A percentile compares a stretch with the other conserved stretches of the same genome.
phyloP scores from a whole-genome alignment of 495 filamentous ascomycete genomes.

The Echria macrotheca region DNA sequence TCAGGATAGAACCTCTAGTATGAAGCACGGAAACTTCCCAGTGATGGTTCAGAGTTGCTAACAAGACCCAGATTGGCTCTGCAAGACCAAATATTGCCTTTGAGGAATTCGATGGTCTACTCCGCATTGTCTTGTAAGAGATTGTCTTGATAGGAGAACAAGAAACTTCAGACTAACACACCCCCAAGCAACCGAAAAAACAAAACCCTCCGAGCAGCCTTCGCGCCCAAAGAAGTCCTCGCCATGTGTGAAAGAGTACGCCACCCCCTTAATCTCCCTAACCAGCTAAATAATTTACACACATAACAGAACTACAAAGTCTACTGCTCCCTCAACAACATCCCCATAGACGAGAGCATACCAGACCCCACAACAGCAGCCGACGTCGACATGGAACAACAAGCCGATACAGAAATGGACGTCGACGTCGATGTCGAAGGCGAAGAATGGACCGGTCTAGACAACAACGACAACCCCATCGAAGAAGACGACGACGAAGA shows the following conservation, averaged over 20 bases:
- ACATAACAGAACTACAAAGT: slow-evolving; percentile 66
- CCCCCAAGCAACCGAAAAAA: slow-evolving; percentile 51
- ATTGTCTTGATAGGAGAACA: too few species aligned
- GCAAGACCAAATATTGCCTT: slow-evolving; percentile 77
- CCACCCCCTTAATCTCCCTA: neutral
- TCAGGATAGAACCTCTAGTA: slow-evolving; percentile 28
- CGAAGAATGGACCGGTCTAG: slow-evolving; percentile 44
- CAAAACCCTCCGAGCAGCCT: slow-evolving; percentile 63
- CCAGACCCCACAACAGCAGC: slow-evolving; percentile 32
- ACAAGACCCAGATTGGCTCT: slow-evolving; percentile 69
- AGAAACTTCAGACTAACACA: too few species aligned
- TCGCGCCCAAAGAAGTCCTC: slow-evolving; percentile 72
- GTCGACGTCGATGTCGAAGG: slow-evolving; percentile 47
- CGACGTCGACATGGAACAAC: slow-evolving; percentile 35
- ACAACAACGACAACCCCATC: slow-evolving; percentile 34
- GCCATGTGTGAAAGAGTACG: slow-evolving; percentile 61
- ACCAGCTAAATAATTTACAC: neutral
- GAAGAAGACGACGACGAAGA: slow-evolving; percentile 33
- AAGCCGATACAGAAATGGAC: slow-evolving; percentile 54
- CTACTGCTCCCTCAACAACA: slow-evolving; percentile 79
- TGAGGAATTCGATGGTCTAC: slow-evolving; percentile 89
- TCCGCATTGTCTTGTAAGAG: slow-evolving; percentile 70
- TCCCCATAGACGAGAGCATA: slow-evolving; percentile 67
- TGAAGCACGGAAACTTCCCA: neutral
- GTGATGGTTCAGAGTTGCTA: slow-evolving; percentile 20